Percentiles rank a stretch among this genome's conserved stretches.
These are phyloP conservation scores for Aegilops sharonensis DNA, from an alignment of 176 grass and related monocot species.

Conservation along the genomic window DNA sequence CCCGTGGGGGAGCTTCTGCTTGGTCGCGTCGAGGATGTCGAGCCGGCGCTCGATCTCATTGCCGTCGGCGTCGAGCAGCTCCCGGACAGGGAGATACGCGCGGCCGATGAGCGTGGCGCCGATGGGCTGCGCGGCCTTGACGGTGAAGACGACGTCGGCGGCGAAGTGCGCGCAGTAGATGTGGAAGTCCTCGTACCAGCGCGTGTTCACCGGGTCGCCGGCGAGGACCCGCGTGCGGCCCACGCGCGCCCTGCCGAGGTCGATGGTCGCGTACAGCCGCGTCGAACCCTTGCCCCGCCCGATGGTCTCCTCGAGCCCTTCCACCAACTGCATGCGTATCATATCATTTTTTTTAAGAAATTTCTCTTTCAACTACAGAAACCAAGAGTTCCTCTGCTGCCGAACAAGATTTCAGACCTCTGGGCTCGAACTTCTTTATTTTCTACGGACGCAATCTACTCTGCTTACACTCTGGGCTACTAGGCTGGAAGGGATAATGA, in stretches of 20 bases:
- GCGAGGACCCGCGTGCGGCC: constrained; percentile 74
- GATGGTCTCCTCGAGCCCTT: constrained; percentile 69
- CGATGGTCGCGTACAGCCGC: constrained; percentile 83
- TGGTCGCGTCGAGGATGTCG: constrained; percentile 41
- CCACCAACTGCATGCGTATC: constrained; percentile 47
- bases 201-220: constrained; percentile 71
- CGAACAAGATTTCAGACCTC: neutral
- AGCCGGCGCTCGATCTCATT: constrained; percentile 49
- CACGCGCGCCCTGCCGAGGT: constrained; percentile 75
- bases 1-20: constrained; percentile 42
- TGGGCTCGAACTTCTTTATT: neutral
- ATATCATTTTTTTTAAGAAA: no score
- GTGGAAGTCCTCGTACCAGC: constrained; percentile 93
- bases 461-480: neutral
- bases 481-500: neutral
- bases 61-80: constrained; percentile 51
- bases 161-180: constrained; percentile 95
- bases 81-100: constrained; percentile 66
- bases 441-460: neutral
- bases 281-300: constrained; percentile 72
- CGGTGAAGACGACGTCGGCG: constrained; percentile 68
- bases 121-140: constrained; percentile 71
- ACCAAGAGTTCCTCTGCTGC: neutral
- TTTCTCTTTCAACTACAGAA: no score
- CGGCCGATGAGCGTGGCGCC: constrained; percentile 81